Percentiles rank a stretch among this genome's conserved stretches.
These are phyloP conservation scores for Vaccinium darrowii DNA, from an alignment of 148 eudicot species.

Conservation along the genomic window DNA sequence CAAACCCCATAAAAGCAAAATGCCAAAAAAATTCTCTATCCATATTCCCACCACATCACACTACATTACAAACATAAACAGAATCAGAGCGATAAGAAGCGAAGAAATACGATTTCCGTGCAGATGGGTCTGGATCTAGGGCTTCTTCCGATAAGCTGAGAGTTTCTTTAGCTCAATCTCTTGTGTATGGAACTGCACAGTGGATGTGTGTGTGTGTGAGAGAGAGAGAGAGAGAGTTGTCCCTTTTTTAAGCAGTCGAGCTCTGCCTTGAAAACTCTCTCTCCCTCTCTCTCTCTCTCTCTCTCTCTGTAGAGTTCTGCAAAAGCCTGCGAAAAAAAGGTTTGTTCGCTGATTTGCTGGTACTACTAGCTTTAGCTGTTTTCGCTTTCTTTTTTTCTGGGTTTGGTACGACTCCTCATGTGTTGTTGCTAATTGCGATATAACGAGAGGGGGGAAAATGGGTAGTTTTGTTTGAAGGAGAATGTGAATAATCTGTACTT, in stretches of 20 bases:
- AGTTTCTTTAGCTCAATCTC: neutral
- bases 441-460: neutral
- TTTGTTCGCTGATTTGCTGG: constrained; percentile 7
- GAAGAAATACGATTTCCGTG: neutral
- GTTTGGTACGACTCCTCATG: constrained; percentile 13
- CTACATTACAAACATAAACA: neutral
- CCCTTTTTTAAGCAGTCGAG: neutral
- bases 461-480: neutral
- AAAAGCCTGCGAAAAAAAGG: neutral
- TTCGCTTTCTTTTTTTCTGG: neutral
- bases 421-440: constrained; percentile 4
- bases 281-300: neutral
- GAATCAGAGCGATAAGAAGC: constrained; percentile 8
- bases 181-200: neutral
- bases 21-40: neutral
- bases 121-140: constrained; percentile 10
- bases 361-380: constrained; percentile 11
- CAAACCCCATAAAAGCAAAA: neutral
- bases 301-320: constrained; percentile 5
- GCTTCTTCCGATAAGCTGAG: neutral
- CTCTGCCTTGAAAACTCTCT: neutral
- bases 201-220: neutral
- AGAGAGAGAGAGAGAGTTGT: neutral
- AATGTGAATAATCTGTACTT: neutral
- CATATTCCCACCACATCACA: neutral